phyloP scores from a whole-genome alignment of 2,329 filamentous ascomycete species.

The Stemphylium vesicarium region DNA sequence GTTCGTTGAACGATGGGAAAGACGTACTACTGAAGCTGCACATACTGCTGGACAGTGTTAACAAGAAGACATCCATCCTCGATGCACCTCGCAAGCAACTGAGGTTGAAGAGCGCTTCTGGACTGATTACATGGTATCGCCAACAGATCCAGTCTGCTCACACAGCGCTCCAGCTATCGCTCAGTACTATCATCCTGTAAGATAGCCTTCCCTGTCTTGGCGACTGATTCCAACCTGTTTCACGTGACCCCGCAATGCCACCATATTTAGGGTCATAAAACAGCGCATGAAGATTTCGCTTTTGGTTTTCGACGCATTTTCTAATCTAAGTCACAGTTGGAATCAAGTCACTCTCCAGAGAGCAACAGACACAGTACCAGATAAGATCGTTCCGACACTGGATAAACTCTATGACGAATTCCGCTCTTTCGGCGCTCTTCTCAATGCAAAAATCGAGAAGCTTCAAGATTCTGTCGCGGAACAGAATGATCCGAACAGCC shows the following conservation, averaged over 20 bases:
- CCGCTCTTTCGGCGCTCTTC: slow-evolving; percentile 19
- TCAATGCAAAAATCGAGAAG: slow-evolving; percentile 30
- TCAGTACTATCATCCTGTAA: slow-evolving; percentile 34
- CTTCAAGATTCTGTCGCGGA: slow-evolving; percentile 16
- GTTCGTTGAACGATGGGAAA: slow-evolving; percentile 29
- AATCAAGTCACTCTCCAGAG: slow-evolving; percentile 32
- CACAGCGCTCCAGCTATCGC: slow-evolving; percentile 28
- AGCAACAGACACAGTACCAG: slow-evolving; percentile 26
- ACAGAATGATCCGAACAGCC: slow-evolving; percentile 10
- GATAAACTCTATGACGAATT: slow-evolving; percentile 32
- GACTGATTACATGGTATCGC: slow-evolving; percentile 24
- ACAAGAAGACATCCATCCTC: slow-evolving; percentile 24
- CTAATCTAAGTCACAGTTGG: slow-evolving; percentile 16
- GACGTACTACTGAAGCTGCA: slow-evolving; percentile 23
- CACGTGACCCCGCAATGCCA: too few species aligned
- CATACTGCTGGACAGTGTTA: slow-evolving; percentile 20
- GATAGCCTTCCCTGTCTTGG: slow-evolving; percentile 1
- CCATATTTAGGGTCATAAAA: background rate
- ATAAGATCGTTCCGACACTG: slow-evolving; percentile 28
- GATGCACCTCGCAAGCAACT: slow-evolving; percentile 29
- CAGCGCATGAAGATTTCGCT: background rate
- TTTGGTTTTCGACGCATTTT: background rate
- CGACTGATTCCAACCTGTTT: background rate
- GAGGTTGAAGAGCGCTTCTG: slow-evolving; percentile 22
- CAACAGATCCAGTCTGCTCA: slow-evolving; percentile 32